Base-by-base conservation (phyloP, 2,329 filamentous ascomycete species). In the Sporothrix humicola region DNA sequence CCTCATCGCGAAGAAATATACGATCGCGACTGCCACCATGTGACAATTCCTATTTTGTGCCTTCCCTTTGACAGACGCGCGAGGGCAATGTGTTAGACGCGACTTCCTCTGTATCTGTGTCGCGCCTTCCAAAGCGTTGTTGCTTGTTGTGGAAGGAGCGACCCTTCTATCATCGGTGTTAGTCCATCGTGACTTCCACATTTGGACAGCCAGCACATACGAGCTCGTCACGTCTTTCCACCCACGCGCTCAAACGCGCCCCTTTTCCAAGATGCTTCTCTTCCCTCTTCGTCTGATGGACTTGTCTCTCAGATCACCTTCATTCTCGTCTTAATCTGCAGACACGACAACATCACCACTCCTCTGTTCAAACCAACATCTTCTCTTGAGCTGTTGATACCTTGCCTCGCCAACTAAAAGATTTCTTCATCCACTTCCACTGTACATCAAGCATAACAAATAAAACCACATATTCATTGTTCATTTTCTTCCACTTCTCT, bases 121-220 rank as follows among this genome's bases (percentile, higher is more conserved):
- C 42, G 23, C 42, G 54, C 56, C 8, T 31, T 50, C 44, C 42
- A 50, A 3, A 5, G 5, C 17, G 8, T n/a, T 20, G 26, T 50
- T 50, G 23, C 50, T 46, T 26, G 17, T 31, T 52, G 26, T 7
- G 66, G 72, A 73, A 71, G 68, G 68, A 58, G n/a, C 72, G 59
- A 61, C n/a, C 20, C 58, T 15, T 12, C 20, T 13, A 58, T n/a
- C 46, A 9, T 1, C 23, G 52, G 61, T 72, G 58, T 70, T 69
- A 72, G 69, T 66, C 61, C 54, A 69, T 72, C 73, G 73, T 70
- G 31, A 59, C 73, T 74, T 74, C 73, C 69, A 48, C 20, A 37
- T 63, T n/a, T 44, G 73, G 69, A 23, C 26, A 44, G 44, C 10
- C 50, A 17, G n/a, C 17, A 17, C 52, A 46, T 61, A 26, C 20